Evolutionary conservation across 2,329 filamentous ascomycete genomes (phyloP), one percentile per base, ranked within the genome.

Genomic region (Pseudopyricularia javanii): DNA sequence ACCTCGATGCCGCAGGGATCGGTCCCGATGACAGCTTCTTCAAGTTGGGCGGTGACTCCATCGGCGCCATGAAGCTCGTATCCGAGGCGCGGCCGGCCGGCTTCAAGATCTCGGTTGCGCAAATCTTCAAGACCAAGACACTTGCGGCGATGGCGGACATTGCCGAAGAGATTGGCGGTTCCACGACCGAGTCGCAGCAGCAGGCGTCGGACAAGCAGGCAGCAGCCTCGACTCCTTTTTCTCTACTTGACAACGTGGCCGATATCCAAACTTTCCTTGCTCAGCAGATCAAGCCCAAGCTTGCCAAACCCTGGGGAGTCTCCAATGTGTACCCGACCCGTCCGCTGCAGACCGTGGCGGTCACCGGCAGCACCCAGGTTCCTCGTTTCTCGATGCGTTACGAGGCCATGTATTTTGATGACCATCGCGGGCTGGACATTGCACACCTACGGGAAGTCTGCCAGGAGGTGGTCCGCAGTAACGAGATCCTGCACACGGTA

Each of bases 401-500:
- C 60, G 80, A 81, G 55, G 70, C 82, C 54, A 79, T 86, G 63
- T 79, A 80, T 63, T 75, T 86, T 52, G 72, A 79, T 24, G 71
- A 69, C 0, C 68, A 83, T 51, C 30, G 22, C 2, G 33, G 32
- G 2, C 49, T 50, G n/a, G 49, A 50, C 33, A 60, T 70, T 14
- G 64, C 69, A 11, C 70, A 71, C 12, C 70, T 83, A 24, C 66
- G 74, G 32, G 55, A 65, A 17, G 71, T 72, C 49, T 82, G 78
- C 56, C 70, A 73, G 49, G 68, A 79, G 33, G 74, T 86, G 3
- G 76, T 86, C 1, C 65, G 72, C 3, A 70, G 70, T 7, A 82
- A 85, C 60, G 81, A 85, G 58, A 81, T 86, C 24, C 68, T 86
- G 3, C 76, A 82, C 4, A 86, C 82, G 0, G 77, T 85, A 5